phyloP scores from a whole-genome alignment of 257 asterid genomes.

The Jasminum sambac region DNA sequence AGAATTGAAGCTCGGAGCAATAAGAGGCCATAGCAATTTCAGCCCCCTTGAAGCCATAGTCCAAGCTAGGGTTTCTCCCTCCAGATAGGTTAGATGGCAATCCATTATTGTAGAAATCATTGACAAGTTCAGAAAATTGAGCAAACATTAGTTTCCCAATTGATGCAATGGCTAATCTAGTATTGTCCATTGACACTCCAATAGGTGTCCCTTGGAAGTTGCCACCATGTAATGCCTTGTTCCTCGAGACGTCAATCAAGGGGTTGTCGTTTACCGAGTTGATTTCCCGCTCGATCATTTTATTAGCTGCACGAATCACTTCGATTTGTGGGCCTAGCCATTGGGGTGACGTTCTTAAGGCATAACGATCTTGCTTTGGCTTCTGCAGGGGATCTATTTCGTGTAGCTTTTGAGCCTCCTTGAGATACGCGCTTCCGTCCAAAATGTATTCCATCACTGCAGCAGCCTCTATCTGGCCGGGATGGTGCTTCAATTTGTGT shows the following conservation, averaged over 20 bases:
- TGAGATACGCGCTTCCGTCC: slow-evolving; percentile 44
- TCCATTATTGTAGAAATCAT: slow-evolving; percentile 49
- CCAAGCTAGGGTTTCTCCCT: slow-evolving; percentile 51
- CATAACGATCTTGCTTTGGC: slow-evolving; percentile 54
- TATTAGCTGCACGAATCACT: slow-evolving; percentile 48
- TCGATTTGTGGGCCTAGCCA: slow-evolving; percentile 61
- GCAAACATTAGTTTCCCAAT: slow-evolving; percentile 51
- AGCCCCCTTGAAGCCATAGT: slow-evolving; percentile 53
- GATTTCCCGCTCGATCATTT: slow-evolving; percentile 59
- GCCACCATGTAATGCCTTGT: slow-evolving; percentile 53
- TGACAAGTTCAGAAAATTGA: slow-evolving; percentile 49
- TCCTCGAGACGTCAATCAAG: slow-evolving; percentile 49
- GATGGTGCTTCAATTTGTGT: slow-evolving; percentile 54
- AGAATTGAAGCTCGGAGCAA: slow-evolving; percentile 49
- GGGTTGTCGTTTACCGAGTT: slow-evolving; percentile 58
- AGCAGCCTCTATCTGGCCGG: slow-evolving; percentile 59
- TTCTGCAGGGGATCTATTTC: slow-evolving; percentile 50
- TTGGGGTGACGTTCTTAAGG: slow-evolving; percentile 51
- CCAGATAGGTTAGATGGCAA: slow-evolving; percentile 49
- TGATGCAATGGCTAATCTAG: slow-evolving; percentile 48
- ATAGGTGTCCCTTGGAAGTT: slow-evolving; percentile 57
- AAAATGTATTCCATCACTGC: slow-evolving; percentile 55
- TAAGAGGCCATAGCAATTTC: slow-evolving; percentile 58
- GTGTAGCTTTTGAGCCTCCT: slow-evolving; percentile 43
- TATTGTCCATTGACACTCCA: slow-evolving; percentile 56